phyloP scores from a whole-genome alignment of 2,329 filamentous ascomycete species.

The Neurospora crassa region DNA sequence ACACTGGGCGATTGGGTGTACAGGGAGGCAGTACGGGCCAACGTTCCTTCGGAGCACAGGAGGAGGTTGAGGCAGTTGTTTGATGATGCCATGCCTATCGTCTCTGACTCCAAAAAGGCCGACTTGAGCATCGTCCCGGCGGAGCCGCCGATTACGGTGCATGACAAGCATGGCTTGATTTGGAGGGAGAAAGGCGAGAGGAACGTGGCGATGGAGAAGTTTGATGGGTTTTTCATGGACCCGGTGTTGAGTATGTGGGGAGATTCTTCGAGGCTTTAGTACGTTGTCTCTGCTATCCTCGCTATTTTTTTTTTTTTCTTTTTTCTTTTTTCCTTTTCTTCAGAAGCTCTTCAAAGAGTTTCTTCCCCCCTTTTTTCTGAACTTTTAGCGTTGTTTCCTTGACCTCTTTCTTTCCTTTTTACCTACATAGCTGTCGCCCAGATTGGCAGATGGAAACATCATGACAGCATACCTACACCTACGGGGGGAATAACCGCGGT shows the following conservation, averaged over 20 bases:
- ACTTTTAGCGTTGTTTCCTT: neutral
- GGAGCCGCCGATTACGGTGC: slow-evolving; percentile 10
- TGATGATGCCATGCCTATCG: slow-evolving; percentile 9
- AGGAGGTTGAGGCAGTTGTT: slow-evolving; percentile 11
- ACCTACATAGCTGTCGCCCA: neutral
- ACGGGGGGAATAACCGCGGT: neutral
- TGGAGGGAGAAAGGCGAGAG: slow-evolving; percentile 11
- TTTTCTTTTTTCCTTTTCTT: neutral
- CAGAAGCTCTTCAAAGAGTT: neutral
- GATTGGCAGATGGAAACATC: neutral
- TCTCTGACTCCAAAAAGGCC: neutral
- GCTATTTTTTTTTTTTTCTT: neutral
- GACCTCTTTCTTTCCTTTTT: neutral
- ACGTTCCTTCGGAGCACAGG: slow-evolving; percentile 5
- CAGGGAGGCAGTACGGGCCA: slow-evolving; percentile 13
- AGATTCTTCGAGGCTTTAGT: neutral
- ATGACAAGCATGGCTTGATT: slow-evolving; percentile 11
- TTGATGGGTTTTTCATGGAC: slow-evolving; percentile 5
- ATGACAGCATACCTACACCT: neutral
- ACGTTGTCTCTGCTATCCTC: neutral
- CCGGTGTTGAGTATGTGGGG: neutral
- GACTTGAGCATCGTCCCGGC: slow-evolving; percentile 3
- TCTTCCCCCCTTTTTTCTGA: neutral
- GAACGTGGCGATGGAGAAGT: slow-evolving; percentile 12
- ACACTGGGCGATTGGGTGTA: slow-evolving; percentile 15